Evolutionary conservation across 2,329 filamentous ascomycete species (phyloP).

Genomic region (Chaetothyriales sp.): DNA sequence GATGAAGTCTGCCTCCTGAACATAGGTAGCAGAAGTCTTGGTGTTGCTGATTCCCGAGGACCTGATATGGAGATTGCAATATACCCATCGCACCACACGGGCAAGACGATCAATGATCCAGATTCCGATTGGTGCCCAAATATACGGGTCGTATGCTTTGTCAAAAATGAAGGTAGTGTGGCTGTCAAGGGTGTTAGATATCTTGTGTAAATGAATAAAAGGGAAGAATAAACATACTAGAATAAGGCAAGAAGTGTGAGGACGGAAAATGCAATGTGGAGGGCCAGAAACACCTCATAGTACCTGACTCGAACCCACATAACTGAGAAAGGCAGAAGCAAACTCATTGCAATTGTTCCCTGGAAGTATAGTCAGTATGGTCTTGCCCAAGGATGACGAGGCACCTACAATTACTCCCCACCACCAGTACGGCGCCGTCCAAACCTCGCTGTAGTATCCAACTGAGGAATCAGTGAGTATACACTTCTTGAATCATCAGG

Average conservation of each 20-base stretch:
- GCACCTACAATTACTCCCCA: constrained; percentile 23
- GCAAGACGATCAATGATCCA: constrained; percentile 36
- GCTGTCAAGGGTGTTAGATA: constrained; percentile 17
- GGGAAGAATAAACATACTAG: constrained; percentile 21
- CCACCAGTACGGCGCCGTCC: constrained; percentile 26
- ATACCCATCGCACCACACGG: constrained; percentile 28
- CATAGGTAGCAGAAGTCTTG: constrained; percentile 29
- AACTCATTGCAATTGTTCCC: constrained; percentile 26
- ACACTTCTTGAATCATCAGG: not conserved
- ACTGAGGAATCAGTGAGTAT: constrained; percentile 3
- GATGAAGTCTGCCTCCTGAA: constrained; percentile 31
- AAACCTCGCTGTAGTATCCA: constrained; percentile 6
- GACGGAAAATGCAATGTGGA: constrained; percentile 26
- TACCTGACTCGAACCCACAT: constrained; percentile 30
- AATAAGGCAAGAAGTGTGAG: constrained; percentile 33
- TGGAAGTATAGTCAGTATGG: constrained; percentile 4
- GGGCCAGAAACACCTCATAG: constrained; percentile 30
- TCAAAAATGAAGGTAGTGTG: constrained; percentile 33
- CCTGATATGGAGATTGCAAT: constrained; percentile 29
- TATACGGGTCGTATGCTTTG: constrained; percentile 35
- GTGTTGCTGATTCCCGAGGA: constrained; percentile 20
- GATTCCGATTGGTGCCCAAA: constrained; percentile 35
- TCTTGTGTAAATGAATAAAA: not conserved
- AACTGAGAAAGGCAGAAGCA: constrained; percentile 30
- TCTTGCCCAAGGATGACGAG: constrained; percentile 19